phyloP scores from a whole-genome alignment of 192 early-diverging fungal genomes.

The Allomyces macrogynus region DNA sequence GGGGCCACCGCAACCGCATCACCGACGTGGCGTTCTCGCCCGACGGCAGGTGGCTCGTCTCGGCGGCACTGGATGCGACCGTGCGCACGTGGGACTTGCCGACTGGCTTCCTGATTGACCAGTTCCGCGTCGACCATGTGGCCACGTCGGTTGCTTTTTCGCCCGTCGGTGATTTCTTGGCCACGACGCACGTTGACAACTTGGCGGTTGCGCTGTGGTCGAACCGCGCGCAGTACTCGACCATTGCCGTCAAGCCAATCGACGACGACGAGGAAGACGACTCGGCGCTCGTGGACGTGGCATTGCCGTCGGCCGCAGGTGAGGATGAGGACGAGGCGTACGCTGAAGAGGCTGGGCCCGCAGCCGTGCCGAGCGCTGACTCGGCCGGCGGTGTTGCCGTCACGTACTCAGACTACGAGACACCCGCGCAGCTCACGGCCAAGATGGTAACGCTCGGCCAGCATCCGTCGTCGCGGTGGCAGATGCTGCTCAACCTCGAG shows the following conservation, averaged over 20 bases:
- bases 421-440: conserved; percentile 44
- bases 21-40: conserved; percentile 77
- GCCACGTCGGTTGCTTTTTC: conserved; percentile 74
- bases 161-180: conserved; percentile 77
- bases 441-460: conserved; percentile 71
- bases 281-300: conserved; percentile 8
- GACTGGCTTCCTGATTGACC: conserved; percentile 69
- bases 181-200: conserved; percentile 76
- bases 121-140: conserved; percentile 52
- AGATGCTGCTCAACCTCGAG: conserved; percentile 71
- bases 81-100: conserved; percentile 94
- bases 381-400: conserved; percentile 10
- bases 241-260: conserved; percentile 46
- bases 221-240: conserved; percentile 59
- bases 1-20: conserved; percentile 69
- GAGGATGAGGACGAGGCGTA: conserved; percentile 24
- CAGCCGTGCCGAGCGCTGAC: background rate
- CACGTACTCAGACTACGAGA: conserved; percentile 11
- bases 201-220: conserved; percentile 87
- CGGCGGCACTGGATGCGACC: conserved; percentile 58
- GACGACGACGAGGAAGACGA: conserved; percentile 23
- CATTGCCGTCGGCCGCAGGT: conserved; percentile 34
- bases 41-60: conserved; percentile 81
- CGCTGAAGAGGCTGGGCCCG: background rate
- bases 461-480: conserved; percentile 70